Percentiles rank a stretch among this genome's conserved stretches.
These are phyloP conservation scores for Magnusiomyces suaveolens DNA, from an alignment of 1,139 yeast genomes.

Conservation along the genomic window DNA sequence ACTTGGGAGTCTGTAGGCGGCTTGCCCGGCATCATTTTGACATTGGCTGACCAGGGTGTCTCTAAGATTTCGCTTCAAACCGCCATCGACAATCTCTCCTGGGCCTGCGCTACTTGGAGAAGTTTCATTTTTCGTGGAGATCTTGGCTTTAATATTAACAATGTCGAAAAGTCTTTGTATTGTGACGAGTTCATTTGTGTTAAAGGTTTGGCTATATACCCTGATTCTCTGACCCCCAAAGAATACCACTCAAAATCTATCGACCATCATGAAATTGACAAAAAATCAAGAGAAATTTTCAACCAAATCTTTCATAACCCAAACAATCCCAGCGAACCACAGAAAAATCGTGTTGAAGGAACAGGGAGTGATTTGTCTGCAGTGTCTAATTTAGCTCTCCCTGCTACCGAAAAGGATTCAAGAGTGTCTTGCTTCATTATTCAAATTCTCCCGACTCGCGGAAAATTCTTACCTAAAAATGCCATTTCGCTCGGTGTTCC, in stretches of 20 bases:
- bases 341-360: slow-evolving; percentile 9
- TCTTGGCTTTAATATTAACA: slow-evolving; percentile 31
- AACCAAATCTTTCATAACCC: slow-evolving; percentile 16
- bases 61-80: slow-evolving; percentile 40
- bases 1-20: slow-evolving; percentile 78
- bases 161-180: neutral
- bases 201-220: slow-evolving; percentile 10
- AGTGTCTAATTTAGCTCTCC: neutral
- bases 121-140: slow-evolving; percentile 82
- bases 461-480: slow-evolving; percentile 58
- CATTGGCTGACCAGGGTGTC: slow-evolving; percentile 74
- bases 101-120: slow-evolving; percentile 72
- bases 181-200: slow-evolving; percentile 10
- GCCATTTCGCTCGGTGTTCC: slow-evolving; percentile 66
- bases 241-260: neutral
- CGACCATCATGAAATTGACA: slow-evolving; percentile 8
- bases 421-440: slow-evolving; percentile 51
- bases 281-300: slow-evolving; percentile 13
- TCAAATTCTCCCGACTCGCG: slow-evolving; percentile 58
- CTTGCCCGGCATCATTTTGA: slow-evolving; percentile 76
- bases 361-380: slow-evolving; percentile 1
- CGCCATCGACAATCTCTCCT: slow-evolving; percentile 37
- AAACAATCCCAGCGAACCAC: neutral
- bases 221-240: neutral
- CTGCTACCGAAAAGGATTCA: slow-evolving; percentile 5